These are phyloP conservation scores for Hermanozyma aechmeae DNA, from an alignment of 805 yeast genomes.

Conservation along the genomic window DNA sequence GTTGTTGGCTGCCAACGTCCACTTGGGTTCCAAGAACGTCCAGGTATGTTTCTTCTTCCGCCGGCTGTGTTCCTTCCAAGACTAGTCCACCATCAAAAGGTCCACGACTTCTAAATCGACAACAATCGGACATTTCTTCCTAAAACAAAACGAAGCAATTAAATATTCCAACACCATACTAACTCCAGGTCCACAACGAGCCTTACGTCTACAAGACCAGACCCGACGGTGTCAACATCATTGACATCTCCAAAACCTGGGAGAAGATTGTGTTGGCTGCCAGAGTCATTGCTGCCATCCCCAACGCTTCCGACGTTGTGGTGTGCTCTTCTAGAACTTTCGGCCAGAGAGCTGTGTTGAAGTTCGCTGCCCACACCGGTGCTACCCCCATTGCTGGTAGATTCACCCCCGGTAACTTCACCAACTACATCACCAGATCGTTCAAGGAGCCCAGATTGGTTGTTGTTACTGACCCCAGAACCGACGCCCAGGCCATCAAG, in stretches of 20 bases:
- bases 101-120: not conserved
- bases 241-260: slow-evolving; percentile 99
- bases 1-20: slow-evolving; percentile 98
- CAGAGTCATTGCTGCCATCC: slow-evolving; percentile 98
- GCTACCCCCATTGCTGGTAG: slow-evolving; percentile 99
- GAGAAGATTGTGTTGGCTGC: slow-evolving; percentile 99
- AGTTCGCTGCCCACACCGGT: slow-evolving; percentile 99
- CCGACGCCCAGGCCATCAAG: slow-evolving; percentile 99
- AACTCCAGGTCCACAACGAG: slow-evolving; percentile 79
- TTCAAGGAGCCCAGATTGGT: slow-evolving; percentile 99
- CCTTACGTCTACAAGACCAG: slow-evolving; percentile 96
- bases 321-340: slow-evolving; percentile 98
- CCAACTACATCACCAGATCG: slow-evolving; percentile 99
- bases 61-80: not conserved
- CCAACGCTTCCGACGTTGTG: slow-evolving; percentile 97
- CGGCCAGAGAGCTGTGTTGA: slow-evolving; percentile 99
- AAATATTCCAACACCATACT: slow-evolving; percentile 1
- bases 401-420: slow-evolving; percentile 99
- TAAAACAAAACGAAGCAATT: not conserved
- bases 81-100: not conserved
- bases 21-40: slow-evolving; percentile 99
- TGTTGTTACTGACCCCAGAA: slow-evolving; percentile 99
- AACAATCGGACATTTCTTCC: too few relatives aligned
- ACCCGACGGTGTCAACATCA: slow-evolving; percentile 98
- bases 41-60: slow-evolving; percentile 57